Conservation (phyloP, 1,284 basidiomycete species). For the Microbotryum scabiosae region DNA sequence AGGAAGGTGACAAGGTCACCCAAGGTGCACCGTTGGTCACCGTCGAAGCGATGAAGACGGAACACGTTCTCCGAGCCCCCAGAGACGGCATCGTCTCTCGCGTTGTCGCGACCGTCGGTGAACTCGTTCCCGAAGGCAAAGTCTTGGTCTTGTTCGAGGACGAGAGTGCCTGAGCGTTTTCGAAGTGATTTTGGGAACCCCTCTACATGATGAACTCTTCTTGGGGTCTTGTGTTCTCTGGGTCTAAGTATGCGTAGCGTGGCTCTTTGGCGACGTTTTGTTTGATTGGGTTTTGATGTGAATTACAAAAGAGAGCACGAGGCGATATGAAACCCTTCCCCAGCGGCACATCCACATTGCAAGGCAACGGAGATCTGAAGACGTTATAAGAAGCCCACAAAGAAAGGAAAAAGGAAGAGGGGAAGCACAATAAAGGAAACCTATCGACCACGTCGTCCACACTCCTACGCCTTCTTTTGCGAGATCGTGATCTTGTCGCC, state of each 20-base stretch:
- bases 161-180: slow-evolving; percentile 1
- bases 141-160: slow-evolving; percentile 62
- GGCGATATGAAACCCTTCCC: too few species aligned
- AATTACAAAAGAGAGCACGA: too few species aligned
- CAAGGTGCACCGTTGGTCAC: slow-evolving; percentile 39
- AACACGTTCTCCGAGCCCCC: slow-evolving; percentile 34
- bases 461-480: slow-evolving; percentile 13
- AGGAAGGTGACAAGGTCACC: slow-evolving; percentile 35
- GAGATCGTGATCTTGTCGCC: slow-evolving; percentile 66
- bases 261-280: too few species aligned
- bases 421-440: background rate
- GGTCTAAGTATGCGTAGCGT: too few species aligned
- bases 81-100: slow-evolving; percentile 34
- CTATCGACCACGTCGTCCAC: background rate
- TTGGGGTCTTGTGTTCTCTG: too few species aligned
- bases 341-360: too few species aligned
- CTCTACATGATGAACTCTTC: too few species aligned
- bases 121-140: slow-evolving; percentile 86
- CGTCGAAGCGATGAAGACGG: slow-evolving; percentile 38
- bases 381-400: too few species aligned
- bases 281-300: too few species aligned
- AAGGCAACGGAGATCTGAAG: too few species aligned
- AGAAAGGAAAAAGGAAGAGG: too few species aligned
- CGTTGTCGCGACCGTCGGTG: slow-evolving; percentile 41
- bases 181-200: too few species aligned